Percentiles rank a stretch among this genome's conserved stretches.
These are phyloP conservation scores for Orbilia javanica DNA, from an alignment of 2,329 filamentous ascomycete species.

Conservation along the genomic window DNA sequence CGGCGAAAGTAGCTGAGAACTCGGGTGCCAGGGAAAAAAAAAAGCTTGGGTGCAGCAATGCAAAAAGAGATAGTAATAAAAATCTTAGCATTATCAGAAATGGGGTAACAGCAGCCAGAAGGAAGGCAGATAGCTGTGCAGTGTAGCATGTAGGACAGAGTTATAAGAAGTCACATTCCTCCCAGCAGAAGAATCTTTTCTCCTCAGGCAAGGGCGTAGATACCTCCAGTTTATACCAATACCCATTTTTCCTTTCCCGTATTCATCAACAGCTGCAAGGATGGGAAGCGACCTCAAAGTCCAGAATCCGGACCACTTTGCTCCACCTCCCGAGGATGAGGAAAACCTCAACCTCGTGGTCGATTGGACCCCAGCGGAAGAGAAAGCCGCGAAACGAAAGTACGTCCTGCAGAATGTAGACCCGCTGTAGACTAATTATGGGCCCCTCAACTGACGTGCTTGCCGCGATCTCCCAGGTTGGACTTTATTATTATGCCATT, in stretches of 20 bases:
- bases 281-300: constrained; percentile 49
- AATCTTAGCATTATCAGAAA: constrained; percentile 12
- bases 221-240: constrained; percentile 17
- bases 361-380: constrained; percentile 56
- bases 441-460: constrained; percentile 24
- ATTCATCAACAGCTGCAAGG: constrained; percentile 19
- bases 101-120: neutral
- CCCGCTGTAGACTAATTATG: constrained; percentile 20
- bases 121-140: neutral
- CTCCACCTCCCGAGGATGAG: constrained; percentile 49
- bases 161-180: constrained; percentile 52
- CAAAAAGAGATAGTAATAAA: constrained; percentile 7
- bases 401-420: constrained; percentile 28
- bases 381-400: constrained; percentile 54
- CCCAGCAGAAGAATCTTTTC: constrained; percentile 13
- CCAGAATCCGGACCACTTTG: constrained; percentile 41
- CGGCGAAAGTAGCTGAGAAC: constrained; percentile 25
- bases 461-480: constrained; percentile 64
- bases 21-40: constrained; percentile 10
- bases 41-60: constrained; percentile 27
- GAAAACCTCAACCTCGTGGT: constrained; percentile 32
- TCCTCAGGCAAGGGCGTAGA: constrained; percentile 23
- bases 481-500: constrained; percentile 69
- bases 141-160: neutral
- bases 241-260: neutral